A percentile compares a stretch with the other conserved stretches of the same genome.
These are phyloP conservation scores for Monosporascus sp. DNA, from an alignment of 2,329 filamentous ascomycete species.

Conservation along the genomic window DNA sequence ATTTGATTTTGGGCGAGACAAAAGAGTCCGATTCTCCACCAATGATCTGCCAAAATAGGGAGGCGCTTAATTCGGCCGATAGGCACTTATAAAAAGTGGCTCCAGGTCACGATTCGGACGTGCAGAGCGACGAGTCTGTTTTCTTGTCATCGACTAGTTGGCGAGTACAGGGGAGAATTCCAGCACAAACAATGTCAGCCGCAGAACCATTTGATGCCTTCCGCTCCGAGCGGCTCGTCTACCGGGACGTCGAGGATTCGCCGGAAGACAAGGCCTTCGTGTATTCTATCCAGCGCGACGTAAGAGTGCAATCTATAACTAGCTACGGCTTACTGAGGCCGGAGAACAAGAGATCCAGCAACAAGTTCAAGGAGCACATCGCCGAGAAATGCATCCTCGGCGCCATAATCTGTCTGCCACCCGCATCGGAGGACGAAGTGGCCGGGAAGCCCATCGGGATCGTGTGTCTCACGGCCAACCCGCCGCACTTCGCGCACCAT, in stretches of 20 bases:
- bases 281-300: conserved; percentile 24
- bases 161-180: neutral
- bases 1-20: conserved; percentile 7
- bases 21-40: conserved; percentile 1
- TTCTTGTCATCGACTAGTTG: too few species aligned
- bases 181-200: conserved; percentile 6
- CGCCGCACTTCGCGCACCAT: conserved; percentile 31
- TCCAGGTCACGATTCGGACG: neutral
- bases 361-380: conserved; percentile 22
- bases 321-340: conserved; percentile 26
- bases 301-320: conserved; percentile 21
- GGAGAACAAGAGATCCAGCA: conserved; percentile 20
- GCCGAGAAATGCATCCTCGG: conserved; percentile 27
- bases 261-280: conserved; percentile 27
- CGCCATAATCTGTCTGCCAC: conserved; percentile 31
- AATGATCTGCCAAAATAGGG: neutral
- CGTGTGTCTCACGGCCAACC: conserved; percentile 21
- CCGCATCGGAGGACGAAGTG: conserved; percentile 2
- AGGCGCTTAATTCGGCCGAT: neutral
- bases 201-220: conserved; percentile 25
- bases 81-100: neutral
- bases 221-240: conserved; percentile 31
- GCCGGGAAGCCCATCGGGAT: conserved; percentile 26
- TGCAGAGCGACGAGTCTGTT: too few species aligned
- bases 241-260: conserved; percentile 30